Conservation (phyloP, 2,329 filamentous ascomycete species). For the Gyromitra esculenta region DNA sequence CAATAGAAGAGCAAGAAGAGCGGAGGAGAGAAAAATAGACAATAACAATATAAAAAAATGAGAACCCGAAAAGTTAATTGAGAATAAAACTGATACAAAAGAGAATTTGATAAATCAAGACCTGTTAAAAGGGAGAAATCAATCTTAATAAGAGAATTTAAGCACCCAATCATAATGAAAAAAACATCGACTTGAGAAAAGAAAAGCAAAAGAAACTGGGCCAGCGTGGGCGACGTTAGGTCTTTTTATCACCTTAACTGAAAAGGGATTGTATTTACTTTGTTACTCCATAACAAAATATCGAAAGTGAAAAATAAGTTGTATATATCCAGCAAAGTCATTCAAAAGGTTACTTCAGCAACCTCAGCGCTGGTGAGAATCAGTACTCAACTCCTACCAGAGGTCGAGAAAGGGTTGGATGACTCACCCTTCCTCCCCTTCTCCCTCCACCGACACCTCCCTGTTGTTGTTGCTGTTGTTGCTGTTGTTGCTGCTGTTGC, state of each 20-base stretch:
- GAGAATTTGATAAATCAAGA: conserved; percentile 4
- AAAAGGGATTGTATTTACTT: conserved; percentile 50
- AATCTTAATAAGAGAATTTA: conserved; percentile 23
- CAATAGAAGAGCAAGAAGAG: conserved; percentile 6
- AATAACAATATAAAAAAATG: conserved; percentile 47
- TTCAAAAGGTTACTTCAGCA: conserved; percentile 27
- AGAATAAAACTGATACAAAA: conserved; percentile 22
- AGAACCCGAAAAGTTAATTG: conserved; percentile 13
- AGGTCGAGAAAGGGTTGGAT: conserved; percentile 50
- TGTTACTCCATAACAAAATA: conserved; percentile 53
- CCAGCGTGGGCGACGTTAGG: conserved; percentile 30
- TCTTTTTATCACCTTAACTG: conserved; percentile 35
- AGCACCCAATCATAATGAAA: conserved; percentile 38
- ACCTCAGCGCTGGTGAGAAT: conserved; percentile 49
- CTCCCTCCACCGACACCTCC: conserved; percentile 37
- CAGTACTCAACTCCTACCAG: conserved; percentile 50
- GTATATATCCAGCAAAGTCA: conserved; percentile 17
- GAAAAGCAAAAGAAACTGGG: conserved; percentile 9
- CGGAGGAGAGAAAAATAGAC: conserved; percentile 29
- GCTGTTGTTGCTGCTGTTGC: conserved; percentile 42
- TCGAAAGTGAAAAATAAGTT: conserved; percentile 6
- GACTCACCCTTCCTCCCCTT: conserved; percentile 53
- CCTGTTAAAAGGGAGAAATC: conserved; percentile 12
- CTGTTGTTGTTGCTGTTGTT: conserved; percentile 46
- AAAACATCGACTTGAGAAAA: conserved; percentile 12